Evolutionary conservation across 2,329 filamentous ascomycete species (phyloP).

Genomic region (Claviceps sp.): DNA sequence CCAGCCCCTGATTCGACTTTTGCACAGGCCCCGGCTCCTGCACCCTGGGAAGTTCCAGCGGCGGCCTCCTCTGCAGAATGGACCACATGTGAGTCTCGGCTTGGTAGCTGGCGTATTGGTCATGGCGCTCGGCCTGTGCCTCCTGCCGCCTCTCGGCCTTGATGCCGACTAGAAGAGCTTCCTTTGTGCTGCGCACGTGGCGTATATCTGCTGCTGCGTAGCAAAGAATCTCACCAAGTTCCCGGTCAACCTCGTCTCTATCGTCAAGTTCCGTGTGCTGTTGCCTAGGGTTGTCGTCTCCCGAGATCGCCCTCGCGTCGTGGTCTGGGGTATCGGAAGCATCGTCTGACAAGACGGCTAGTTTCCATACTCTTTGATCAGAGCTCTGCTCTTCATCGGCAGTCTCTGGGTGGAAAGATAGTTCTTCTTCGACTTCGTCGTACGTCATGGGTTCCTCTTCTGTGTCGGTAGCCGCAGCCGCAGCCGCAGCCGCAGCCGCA

Average conservation of each 20-base stretch:
- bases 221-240: slow-evolving; percentile 28
- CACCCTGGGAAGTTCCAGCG: slow-evolving; percentile 18
- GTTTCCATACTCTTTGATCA: neutral
- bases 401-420: slow-evolving; percentile 10
- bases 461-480: neutral
- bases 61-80: slow-evolving; percentile 26
- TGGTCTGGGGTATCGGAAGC: neutral
- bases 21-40: slow-evolving; percentile 16
- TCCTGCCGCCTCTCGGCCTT: slow-evolving; percentile 29
- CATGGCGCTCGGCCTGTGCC: slow-evolving; percentile 27
- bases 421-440: slow-evolving; percentile 28
- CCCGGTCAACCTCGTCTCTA: slow-evolving; percentile 18
- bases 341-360: neutral
- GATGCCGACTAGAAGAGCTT: slow-evolving; percentile 25
- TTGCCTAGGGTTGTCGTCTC: neutral
- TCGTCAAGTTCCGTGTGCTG: slow-evolving; percentile 15
- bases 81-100: slow-evolving; percentile 34
- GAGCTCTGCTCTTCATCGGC: neutral
- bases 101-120: slow-evolving; percentile 24
- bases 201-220: slow-evolving; percentile 28
- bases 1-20: slow-evolving; percentile 19
- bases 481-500: neutral
- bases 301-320: slow-evolving; percentile 7
- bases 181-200: slow-evolving; percentile 21
- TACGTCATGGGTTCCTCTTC: slow-evolving; percentile 25